A percentile compares a stretch with the other conserved stretches of the same genome.
Evolutionary conservation across 768 basidiomycete species (phyloP).

Genomic region (Pisolithus tinctorius): DNA sequence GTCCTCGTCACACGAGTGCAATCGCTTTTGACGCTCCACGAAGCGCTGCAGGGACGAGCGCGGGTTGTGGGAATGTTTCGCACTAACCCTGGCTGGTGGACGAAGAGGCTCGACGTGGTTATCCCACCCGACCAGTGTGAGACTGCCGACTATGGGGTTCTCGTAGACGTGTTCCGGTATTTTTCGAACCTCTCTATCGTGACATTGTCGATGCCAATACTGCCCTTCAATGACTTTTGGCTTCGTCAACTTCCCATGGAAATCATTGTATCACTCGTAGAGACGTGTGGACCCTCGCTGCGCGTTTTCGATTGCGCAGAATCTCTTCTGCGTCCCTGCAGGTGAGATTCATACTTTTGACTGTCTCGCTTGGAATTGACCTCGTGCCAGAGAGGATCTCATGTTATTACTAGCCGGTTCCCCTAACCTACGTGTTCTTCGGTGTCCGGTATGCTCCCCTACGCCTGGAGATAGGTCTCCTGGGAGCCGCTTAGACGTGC

Average conservation of each 20-base stretch:
- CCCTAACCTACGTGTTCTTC: conserved; percentile 22
- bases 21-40: conserved; percentile 10
- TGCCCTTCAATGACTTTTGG: conserved; percentile 20
- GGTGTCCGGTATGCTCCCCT: conserved; percentile 22
- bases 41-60: conserved; percentile 8
- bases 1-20: conserved; percentile 16
- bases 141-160: conserved; percentile 14
- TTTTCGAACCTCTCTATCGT: conserved; percentile 20
- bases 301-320: conserved; percentile 25
- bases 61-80: background rate
- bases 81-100: conserved; percentile 19
- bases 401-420: conserved; percentile 20
- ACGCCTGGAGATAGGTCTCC: conserved; percentile 16
- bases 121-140: conserved; percentile 22
- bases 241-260: conserved; percentile 18
- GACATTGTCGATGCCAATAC: conserved; percentile 22
- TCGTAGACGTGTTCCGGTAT: conserved; percentile 19
- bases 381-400: conserved; percentile 19
- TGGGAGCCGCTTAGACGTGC: conserved; percentile 14
- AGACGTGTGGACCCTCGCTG: conserved; percentile 21
- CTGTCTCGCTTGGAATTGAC: background rate
- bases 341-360: conserved; percentile 9
- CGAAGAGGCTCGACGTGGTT: conserved; percentile 20
- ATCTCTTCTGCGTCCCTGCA: conserved; percentile 23
- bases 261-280: conserved; percentile 15